Percentiles rank a stretch among this genome's conserved stretches.
phyloP scores from a whole-genome alignment of 257 asterid species.

The Anisodus tanguticus region DNA sequence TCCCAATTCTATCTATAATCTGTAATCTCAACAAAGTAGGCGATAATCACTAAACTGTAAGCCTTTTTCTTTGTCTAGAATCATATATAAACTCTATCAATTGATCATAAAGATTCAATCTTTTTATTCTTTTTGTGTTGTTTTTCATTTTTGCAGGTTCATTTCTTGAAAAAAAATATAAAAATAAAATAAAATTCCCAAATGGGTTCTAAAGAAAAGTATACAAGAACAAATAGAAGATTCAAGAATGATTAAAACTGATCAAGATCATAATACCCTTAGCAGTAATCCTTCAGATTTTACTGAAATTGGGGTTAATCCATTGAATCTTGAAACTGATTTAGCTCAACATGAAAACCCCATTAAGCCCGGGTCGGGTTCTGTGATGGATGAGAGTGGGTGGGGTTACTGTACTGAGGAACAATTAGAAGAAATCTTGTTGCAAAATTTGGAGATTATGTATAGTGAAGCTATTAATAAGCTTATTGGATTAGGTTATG shows the following conservation, averaged over 20 bases:
- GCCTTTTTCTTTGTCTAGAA: background rate
- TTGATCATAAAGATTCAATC: background rate
- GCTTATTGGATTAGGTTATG: constrained; percentile 62
- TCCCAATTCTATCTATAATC: background rate
- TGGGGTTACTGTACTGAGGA: constrained; percentile 55
- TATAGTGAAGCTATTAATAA: constrained; percentile 61
- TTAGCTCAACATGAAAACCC: constrained; percentile 28
- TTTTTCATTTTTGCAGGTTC: no score
- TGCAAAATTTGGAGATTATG: constrained; percentile 62
- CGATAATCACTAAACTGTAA: constrained; percentile 14
- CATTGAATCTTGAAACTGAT: constrained; percentile 31
- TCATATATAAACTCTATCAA: background rate
- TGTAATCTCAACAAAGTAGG: background rate
- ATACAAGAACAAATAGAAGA: constrained; percentile 68
- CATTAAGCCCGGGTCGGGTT: constrained; percentile 6
- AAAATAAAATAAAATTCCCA: background rate
- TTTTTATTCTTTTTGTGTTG: no score
- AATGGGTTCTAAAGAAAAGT: constrained; percentile 60
- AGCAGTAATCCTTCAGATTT: constrained; percentile 30
- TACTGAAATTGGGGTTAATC: constrained; percentile 28
- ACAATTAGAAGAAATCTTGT: constrained; percentile 59
- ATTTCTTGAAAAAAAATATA: background rate
- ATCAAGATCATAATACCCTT: constrained; percentile 14
- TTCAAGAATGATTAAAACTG: constrained; percentile 67
- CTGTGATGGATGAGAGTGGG: constrained; percentile 40